phyloP scores from a whole-genome alignment of 2,329 filamentous ascomycete genomes.

The Biscogniauxia mediterranea region DNA sequence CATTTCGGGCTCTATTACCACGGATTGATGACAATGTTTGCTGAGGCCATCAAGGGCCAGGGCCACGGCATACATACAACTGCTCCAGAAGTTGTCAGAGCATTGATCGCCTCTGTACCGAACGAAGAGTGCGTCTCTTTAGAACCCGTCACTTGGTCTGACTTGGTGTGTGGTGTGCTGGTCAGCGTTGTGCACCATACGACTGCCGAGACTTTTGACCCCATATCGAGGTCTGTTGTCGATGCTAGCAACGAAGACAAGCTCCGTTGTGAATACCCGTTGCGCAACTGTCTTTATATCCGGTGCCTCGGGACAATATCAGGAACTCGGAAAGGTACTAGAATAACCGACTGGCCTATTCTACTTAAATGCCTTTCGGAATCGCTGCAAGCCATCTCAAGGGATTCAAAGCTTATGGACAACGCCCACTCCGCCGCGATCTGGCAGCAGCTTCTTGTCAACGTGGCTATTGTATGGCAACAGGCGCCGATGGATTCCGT shows the following conservation, averaged over 20 bases:
- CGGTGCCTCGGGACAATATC: slow-evolving; percentile 65
- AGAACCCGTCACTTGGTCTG: slow-evolving; percentile 52
- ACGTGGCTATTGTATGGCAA: slow-evolving; percentile 66
- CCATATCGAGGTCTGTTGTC: slow-evolving; percentile 62
- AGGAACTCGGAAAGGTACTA: slow-evolving; percentile 78
- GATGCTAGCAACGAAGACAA: slow-evolving; percentile 45
- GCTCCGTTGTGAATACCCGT: slow-evolving; percentile 32
- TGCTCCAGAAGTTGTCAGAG: slow-evolving; percentile 51
- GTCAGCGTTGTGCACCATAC: slow-evolving; percentile 83
- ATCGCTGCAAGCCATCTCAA: slow-evolving; percentile 39
- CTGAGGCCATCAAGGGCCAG: slow-evolving; percentile 72
- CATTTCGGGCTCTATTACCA: slow-evolving; percentile 73
- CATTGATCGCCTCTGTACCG: slow-evolving; percentile 51
- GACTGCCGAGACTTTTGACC: slow-evolving; percentile 68
- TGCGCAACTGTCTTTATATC: slow-evolving; percentile 48
- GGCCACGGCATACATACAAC: slow-evolving; percentile 60
- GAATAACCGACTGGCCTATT: slow-evolving; percentile 70
- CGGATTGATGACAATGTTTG: slow-evolving; percentile 88
- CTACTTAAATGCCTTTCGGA: slow-evolving; percentile 50
- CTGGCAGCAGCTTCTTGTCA: slow-evolving; percentile 60
- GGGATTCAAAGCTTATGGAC: slow-evolving; percentile 37
- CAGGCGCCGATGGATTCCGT: slow-evolving; percentile 76
- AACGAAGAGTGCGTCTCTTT: slow-evolving; percentile 48
- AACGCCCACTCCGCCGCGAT: slow-evolving; percentile 36
- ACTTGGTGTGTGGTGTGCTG: slow-evolving; percentile 72